Conservation (phyloP, 805 yeast genomes). For the Barnettozyma sp. region DNA sequence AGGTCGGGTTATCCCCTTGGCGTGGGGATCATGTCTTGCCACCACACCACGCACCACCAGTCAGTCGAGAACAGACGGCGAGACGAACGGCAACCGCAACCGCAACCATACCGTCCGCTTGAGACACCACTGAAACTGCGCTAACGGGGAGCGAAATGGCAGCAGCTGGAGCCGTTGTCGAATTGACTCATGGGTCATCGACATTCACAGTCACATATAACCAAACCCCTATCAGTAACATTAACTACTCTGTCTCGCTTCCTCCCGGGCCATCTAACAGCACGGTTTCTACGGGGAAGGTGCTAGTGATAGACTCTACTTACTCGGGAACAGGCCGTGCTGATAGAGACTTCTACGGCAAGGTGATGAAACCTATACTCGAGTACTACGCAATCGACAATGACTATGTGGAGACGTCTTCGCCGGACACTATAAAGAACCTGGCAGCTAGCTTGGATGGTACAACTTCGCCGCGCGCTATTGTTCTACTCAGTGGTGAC, state of each 20-base stretch:
- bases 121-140: too few relatives aligned
- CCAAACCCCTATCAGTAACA: constrained; percentile 1
- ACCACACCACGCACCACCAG: too few relatives aligned
- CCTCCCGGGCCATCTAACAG: not conserved
- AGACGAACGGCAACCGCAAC: too few relatives aligned
- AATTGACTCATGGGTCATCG: not conserved
- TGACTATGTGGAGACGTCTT: constrained; percentile 37
- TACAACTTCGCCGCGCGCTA: constrained; percentile 25
- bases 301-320: constrained; percentile 31
- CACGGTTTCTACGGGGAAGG: too few relatives aligned
- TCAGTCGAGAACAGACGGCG: too few relatives aligned
- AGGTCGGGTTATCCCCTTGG: too few relatives aligned
- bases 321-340: constrained; percentile 32
- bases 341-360: constrained; percentile 33
- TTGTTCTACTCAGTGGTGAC: constrained; percentile 75
- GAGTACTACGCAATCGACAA: constrained; percentile 30
- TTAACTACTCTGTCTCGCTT: not conserved
- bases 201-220: constrained; percentile 3
- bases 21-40: too few relatives aligned
- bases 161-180: not conserved
- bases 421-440: constrained; percentile 33
- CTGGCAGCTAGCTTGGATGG: constrained; percentile 30
- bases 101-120: too few relatives aligned
- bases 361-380: constrained; percentile 44
- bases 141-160: not conserved